Percentiles rank a stretch among this genome's conserved stretches.
These are phyloP conservation scores for Hypericum perforatum DNA, from an alignment of 345 rosid species.

Conservation along the genomic window DNA sequence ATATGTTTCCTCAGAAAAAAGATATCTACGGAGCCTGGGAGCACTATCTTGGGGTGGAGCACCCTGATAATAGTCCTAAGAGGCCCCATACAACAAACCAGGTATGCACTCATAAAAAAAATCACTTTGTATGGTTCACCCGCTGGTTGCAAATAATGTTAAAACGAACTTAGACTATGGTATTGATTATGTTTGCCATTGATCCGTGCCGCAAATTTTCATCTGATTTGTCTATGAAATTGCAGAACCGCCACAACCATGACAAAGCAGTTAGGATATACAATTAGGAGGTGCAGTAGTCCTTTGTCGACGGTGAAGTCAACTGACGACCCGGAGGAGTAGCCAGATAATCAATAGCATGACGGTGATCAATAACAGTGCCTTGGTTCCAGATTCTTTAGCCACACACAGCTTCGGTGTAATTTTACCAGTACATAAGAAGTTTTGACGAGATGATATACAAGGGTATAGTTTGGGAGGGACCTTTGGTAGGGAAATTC, in stretches of 20 bases:
- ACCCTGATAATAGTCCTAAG: no score
- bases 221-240: not conserved
- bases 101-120: no score
- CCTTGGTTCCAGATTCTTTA: constrained; percentile 16
- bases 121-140: no score
- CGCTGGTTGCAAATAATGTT: no score
- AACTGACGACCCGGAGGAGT: constrained; percentile 8
- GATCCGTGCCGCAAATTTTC: not conserved
- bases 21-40: no score
- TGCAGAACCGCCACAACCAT: constrained; percentile 50
- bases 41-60: no score
- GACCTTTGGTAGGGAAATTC: not conserved
- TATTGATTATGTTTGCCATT: not conserved
- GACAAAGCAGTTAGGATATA: constrained; percentile 58
- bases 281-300: constrained; percentile 31
- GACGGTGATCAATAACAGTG: constrained; percentile 3
- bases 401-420: constrained; percentile 30
- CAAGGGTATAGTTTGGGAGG: constrained; percentile 28
- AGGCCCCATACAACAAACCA: no score
- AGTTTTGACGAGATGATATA: constrained; percentile 36
- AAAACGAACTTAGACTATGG: no score
- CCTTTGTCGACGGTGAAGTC: constrained; percentile 11
- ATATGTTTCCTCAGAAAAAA: not conserved
- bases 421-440: constrained; percentile 38
- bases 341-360: constrained; percentile 4